Conservation (phyloP, 441 rosid genomes). For the Jatropha podagrica region DNA sequence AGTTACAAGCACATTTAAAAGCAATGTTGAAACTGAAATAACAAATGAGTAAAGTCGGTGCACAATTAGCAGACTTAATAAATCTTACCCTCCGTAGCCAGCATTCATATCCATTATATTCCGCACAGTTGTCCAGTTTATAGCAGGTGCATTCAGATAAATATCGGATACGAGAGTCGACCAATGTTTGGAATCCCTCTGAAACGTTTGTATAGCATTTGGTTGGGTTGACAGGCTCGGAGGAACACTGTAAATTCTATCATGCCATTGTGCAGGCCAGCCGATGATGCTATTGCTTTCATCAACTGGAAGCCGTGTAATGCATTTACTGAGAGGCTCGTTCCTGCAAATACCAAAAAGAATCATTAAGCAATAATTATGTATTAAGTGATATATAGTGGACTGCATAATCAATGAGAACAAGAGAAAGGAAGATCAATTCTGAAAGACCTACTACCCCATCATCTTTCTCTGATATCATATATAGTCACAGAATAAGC, state of each 20-base stretch:
- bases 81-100: constrained; percentile 82
- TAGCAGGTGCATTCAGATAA: constrained; percentile 51
- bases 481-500: background rate
- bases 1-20: background rate
- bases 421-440: background rate
- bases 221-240: constrained; percentile 40
- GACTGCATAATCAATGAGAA: background rate
- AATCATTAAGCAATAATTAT: background rate
- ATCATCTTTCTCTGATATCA: background rate
- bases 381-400: background rate
- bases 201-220: constrained; percentile 37
- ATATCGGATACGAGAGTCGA: constrained; percentile 62
- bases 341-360: constrained; percentile 48
- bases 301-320: constrained; percentile 62
- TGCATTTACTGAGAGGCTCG: constrained; percentile 58
- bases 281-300: constrained; percentile 30
- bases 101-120: constrained; percentile 97
- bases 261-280: constrained; percentile 82
- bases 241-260: constrained; percentile 63
- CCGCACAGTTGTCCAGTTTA: constrained; percentile 67
- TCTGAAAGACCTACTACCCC: background rate
- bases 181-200: constrained; percentile 77
- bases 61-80: background rate
- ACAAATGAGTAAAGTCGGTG: background rate
- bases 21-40: background rate